phyloP scores from a whole-genome alignment of 768 basidiomycete species.

The Boletus rubescentipes region DNA sequence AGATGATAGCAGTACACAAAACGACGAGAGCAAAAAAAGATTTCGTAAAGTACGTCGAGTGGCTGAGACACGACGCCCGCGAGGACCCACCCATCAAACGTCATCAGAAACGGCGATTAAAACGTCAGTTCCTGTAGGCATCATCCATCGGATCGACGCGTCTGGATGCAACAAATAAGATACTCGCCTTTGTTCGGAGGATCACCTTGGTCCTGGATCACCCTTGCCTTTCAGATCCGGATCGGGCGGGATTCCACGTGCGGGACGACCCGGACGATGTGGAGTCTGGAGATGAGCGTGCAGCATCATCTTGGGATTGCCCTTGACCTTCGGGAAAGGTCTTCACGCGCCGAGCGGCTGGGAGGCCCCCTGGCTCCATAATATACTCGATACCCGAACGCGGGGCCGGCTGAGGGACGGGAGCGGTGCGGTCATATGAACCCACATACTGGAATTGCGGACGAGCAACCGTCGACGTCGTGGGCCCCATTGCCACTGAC shows the following conservation, averaged over 20 bases:
- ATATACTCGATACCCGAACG: slow-evolving; percentile 19
- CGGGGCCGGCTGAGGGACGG: slow-evolving; percentile 1
- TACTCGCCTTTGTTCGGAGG: slow-evolving; percentile 1
- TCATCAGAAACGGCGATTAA: not conserved
- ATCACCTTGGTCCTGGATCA: slow-evolving; percentile 4
- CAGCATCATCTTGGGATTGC: not conserved
- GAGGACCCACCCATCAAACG: not conserved
- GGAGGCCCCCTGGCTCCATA: slow-evolving; percentile 4
- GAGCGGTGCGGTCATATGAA: slow-evolving; percentile 8
- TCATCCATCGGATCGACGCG: not conserved
- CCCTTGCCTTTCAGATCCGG: slow-evolving; percentile 6
- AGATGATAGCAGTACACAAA: not conserved
- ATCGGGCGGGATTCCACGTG: slow-evolving; percentile 13
- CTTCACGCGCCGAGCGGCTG: slow-evolving; percentile 7
- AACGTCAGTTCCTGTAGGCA: not conserved
- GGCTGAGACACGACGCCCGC: not conserved
- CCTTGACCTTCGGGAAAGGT: slow-evolving; percentile 4
- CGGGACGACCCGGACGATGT: slow-evolving; percentile 23
- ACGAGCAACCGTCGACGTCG: not conserved
- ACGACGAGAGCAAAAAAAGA: not conserved
- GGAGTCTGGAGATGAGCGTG: slow-evolving; percentile 9
- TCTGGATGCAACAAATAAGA: not conserved
- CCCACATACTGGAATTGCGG: not conserved
- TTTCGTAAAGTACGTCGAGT: not conserved
- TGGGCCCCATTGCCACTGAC: not conserved